These are phyloP conservation scores for Irpex rosettiformis DNA, from an alignment of 1,284 basidiomycete species.

Conservation along the genomic window DNA sequence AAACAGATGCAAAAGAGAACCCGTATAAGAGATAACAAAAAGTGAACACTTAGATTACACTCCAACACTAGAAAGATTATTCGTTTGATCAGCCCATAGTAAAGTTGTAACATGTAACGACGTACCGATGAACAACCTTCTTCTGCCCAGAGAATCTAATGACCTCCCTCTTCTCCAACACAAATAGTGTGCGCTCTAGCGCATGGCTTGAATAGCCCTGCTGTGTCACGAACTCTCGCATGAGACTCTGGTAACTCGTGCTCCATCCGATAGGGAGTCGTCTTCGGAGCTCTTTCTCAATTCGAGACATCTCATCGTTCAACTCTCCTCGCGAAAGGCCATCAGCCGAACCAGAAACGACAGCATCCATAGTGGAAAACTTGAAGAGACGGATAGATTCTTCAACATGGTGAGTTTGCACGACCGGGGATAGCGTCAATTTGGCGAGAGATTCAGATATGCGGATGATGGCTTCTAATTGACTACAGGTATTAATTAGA, in stretches of 20 bases:
- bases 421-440: conserved; percentile 84
- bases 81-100: too few species aligned
- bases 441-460: conserved; percentile 98
- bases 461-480: conserved; percentile 98
- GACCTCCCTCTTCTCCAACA: conserved; percentile 95
- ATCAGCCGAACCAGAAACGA: conserved; percentile 89
- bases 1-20: background rate
- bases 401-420: conserved; percentile 93
- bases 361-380: conserved; percentile 98
- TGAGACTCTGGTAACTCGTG: conserved; percentile 90
- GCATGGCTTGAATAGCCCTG: conserved; percentile 92
- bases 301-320: conserved; percentile 90
- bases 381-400: conserved; percentile 99
- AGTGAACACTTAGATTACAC: conserved; percentile 24
- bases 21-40: background rate
- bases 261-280: conserved; percentile 96
- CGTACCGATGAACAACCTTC: conserved; percentile 8
- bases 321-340: conserved; percentile 91
- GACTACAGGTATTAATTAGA: conserved; percentile 44
- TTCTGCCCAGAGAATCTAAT: conserved; percentile 82
- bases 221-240: conserved; percentile 93
- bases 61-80: background rate
- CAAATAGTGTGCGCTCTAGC: conserved; percentile 87
- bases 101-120: background rate
- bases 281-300: conserved; percentile 89